Evolutionary conservation across 805 yeast genomes (phyloP), one percentile per base, ranked within the genome.

Genomic region (Cyberlindnera galapagoensis): DNA sequence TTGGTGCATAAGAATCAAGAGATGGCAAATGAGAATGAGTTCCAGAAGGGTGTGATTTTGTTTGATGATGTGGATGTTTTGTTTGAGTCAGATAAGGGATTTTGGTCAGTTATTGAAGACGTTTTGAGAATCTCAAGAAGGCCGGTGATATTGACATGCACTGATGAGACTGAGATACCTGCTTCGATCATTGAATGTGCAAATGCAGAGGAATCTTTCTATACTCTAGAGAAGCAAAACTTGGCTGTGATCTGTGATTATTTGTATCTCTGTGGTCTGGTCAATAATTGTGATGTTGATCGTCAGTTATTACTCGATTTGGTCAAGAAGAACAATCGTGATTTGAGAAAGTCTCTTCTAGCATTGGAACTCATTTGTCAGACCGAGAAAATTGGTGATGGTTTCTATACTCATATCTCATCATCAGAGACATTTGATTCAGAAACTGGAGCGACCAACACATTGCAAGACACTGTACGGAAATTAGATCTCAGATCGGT

Each of bases 41-140:
- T 69, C 31, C 75, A 69, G 38, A 67, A 74, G 37, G 87, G 90
- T 7, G 60, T 86, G 6, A 77, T 92, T 4, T 56, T 92, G 21
- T 65, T 90, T 36, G 95, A 88, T 45, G 96, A 90, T 47, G 88
- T 83, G 24, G 95, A 90, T 51, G 63, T 84, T 9, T 53, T 88
- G 13, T 85, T 80, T 47, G 74, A 69, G 24, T 75, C 71, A 20
- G 97, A 92, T 47, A 74, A 71, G 35, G 75, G 76, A 2, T 88
- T 90, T 50, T 92, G 97, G 96, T 49, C 65, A 1, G 75, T 80
- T 3, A 65, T 86, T 3, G 71, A 69, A 28, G 78, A 74, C 30
- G 64, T 84, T 10, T 55, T 86, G 24, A 63, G 65, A 22, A 66
- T 70, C 12, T 68, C 85, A 0, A 63, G 84, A 42, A 59, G 88